Evolutionary conservation across 441 rosid genomes (phyloP).

Genomic region (Adansonia gregorii): DNA sequence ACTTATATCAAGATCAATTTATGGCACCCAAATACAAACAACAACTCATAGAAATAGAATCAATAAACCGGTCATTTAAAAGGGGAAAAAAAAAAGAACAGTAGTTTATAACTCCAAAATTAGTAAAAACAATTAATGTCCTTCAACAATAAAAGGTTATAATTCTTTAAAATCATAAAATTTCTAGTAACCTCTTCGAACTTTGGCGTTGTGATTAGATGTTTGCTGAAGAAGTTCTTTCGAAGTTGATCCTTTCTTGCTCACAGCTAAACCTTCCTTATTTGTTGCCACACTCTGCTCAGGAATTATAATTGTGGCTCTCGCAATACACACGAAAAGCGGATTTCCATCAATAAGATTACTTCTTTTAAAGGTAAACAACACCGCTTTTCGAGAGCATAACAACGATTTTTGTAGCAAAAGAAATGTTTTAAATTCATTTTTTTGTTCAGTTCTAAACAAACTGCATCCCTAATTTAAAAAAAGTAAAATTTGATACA

Average conservation of each 20-base stretch:
- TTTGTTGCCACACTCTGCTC: slow-evolving; percentile 87
- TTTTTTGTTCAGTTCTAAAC: not conserved
- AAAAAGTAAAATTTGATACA: slow-evolving; percentile 19
- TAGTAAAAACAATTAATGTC: not conserved
- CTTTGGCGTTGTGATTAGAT: slow-evolving; percentile 79
- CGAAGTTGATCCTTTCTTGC: slow-evolving; percentile 87
- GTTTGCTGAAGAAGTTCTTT: slow-evolving; percentile 82
- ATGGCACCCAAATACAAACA: not conserved
- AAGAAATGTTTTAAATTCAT: not conserved
- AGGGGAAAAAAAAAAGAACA: not conserved
- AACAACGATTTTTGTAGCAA: not conserved
- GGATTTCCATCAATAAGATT: not conserved
- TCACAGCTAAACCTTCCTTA: slow-evolving; percentile 79
- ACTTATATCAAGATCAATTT: slow-evolving; percentile 15
- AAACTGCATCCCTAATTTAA: not conserved
- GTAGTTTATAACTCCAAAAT: not conserved
- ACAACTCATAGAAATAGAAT: not conserved
- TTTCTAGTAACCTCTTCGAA: slow-evolving; percentile 64
- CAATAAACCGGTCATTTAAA: not conserved
- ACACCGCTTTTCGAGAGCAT: not conserved
- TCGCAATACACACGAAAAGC: not conserved
- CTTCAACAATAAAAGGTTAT: not conserved
- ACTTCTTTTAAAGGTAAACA: not conserved
- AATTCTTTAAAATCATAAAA: not conserved
- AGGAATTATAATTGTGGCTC: slow-evolving; percentile 81